phyloP scores from a whole-genome alignment of 2,329 filamentous ascomycete species.

The Epichloe coenophiala region DNA sequence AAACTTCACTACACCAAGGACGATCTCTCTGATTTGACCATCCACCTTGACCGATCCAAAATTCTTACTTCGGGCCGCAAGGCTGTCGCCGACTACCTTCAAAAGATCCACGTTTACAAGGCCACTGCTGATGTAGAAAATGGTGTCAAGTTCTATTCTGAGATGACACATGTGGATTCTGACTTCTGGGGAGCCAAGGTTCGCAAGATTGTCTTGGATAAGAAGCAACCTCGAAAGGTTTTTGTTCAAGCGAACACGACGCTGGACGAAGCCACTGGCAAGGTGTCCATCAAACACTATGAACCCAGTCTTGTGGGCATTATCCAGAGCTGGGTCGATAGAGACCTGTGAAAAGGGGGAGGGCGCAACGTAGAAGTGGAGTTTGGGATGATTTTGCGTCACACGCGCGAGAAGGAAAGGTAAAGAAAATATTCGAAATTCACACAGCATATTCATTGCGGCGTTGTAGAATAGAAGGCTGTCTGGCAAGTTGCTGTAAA shows the following conservation, averaged over 20 bases:
- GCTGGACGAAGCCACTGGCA: conserved; percentile 51
- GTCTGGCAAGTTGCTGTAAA: background rate
- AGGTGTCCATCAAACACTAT: conserved; percentile 73
- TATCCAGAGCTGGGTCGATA: conserved; percentile 68
- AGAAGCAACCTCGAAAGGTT: conserved; percentile 75
- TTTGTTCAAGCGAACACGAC: conserved; percentile 91
- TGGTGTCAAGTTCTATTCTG: conserved; percentile 68
- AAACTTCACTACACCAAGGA: conserved; percentile 60
- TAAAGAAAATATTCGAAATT: background rate
- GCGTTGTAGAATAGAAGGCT: conserved; percentile 1
- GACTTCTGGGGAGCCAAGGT: conserved; percentile 77
- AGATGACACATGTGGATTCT: conserved; percentile 68
- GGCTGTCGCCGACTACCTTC: conserved; percentile 75
- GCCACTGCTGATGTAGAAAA: conserved; percentile 69
- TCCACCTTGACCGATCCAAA: conserved; percentile 72
- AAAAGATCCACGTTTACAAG: conserved; percentile 89
- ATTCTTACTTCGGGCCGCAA: conserved; percentile 72
- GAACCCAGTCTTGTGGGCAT: conserved; percentile 69
- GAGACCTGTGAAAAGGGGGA: conserved; percentile 25
- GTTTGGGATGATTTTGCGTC: background rate
- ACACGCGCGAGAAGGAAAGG: no score
- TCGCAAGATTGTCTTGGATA: conserved; percentile 58
- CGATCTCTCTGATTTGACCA: conserved; percentile 67
- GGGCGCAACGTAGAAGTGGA: background rate
- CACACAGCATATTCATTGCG: background rate